These are phyloP conservation scores for Orychophragmus violaceus DNA, from an alignment of 345 rosid genomes.

Conservation along the genomic window DNA sequence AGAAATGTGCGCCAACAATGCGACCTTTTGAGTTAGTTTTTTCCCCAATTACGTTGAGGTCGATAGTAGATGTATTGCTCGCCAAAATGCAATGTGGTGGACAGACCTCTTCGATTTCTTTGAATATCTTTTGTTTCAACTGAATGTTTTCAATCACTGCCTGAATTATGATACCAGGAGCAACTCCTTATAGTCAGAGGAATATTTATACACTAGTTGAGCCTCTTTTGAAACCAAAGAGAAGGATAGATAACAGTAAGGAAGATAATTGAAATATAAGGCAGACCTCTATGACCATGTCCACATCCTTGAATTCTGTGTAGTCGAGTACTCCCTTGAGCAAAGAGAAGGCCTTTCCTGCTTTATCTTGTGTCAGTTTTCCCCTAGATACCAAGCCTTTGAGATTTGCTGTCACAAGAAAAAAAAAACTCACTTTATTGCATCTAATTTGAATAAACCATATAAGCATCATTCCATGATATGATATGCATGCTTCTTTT, in stretches of 20 bases:
- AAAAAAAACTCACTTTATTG: background rate
- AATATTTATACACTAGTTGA: background rate
- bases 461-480: background rate
- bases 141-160: conserved; percentile 82
- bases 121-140: conserved; percentile 81
- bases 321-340: conserved; percentile 79
- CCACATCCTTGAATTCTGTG: conserved; percentile 80
- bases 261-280: background rate
- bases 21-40: conserved; percentile 72
- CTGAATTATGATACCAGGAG: conserved; percentile 35
- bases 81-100: conserved; percentile 88
- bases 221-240: conserved; percentile 4
- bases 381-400: conserved; percentile 62
- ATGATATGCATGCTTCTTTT: background rate
- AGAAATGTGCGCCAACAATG: conserved; percentile 92
- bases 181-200: background rate
- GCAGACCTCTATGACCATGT: conserved; percentile 87
- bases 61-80: conserved; percentile 83
- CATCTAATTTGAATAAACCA: background rate
- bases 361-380: conserved; percentile 58
- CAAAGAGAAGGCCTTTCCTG: conserved; percentile 65
- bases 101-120: conserved; percentile 74
- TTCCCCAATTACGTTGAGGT: conserved; percentile 69
- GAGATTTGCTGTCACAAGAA: conserved; percentile 57
- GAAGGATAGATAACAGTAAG: background rate